Evolutionary conservation across 192 early-diverging fungal genomes (phyloP), one percentile per base, ranked within the genome.

Genomic region (Umbelopsis ramanniana): DNA sequence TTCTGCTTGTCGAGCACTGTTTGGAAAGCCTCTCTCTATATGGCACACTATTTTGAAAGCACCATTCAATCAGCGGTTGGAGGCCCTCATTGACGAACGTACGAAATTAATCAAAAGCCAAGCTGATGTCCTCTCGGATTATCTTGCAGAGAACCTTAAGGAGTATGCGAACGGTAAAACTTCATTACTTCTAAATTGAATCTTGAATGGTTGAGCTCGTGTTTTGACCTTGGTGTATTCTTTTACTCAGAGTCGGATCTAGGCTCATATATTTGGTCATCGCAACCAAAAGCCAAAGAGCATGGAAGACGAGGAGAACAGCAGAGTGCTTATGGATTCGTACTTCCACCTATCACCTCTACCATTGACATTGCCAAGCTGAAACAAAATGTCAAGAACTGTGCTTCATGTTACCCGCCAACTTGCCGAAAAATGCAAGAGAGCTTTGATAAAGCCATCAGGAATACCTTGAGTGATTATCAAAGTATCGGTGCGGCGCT

Each of bases 231-330:
- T 47, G 24, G 6, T 40, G 54, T 7, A 23, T 10, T 38, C 47
- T 14, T 22, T 24, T 26, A 29, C 10, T 19, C 40, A 60, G 69
- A 74, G 33, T 53, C 66, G 22, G 54, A 73, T 21, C 23, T 80
- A 11, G 53, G 70, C 29, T 38, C 69, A n/a, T 3, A 63, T 43
- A 52, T 80, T 1, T 80, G 79, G 79, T 71, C 79, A 29, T 37
- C 66, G 17, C 57, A 63, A 37, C 5, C 57, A 63, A 63, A 37
- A 19, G 26, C 57, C 1, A 63, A 37, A 8, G 57, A 63, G 12
- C 57, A 63, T 37, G 33, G 57, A 3, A 63, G 35, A n/a, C 57
- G 57, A 23, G 45, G n/a, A 14, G 38, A 48, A 17, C 15, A 46
- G 33, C 68, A 53, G 33, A 45, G 19, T 46, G 26, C 46, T 0